Evolutionary conservation across 2,329 filamentous ascomycete species (phyloP).

Genomic region (Xenoacremonium recifei): DNA sequence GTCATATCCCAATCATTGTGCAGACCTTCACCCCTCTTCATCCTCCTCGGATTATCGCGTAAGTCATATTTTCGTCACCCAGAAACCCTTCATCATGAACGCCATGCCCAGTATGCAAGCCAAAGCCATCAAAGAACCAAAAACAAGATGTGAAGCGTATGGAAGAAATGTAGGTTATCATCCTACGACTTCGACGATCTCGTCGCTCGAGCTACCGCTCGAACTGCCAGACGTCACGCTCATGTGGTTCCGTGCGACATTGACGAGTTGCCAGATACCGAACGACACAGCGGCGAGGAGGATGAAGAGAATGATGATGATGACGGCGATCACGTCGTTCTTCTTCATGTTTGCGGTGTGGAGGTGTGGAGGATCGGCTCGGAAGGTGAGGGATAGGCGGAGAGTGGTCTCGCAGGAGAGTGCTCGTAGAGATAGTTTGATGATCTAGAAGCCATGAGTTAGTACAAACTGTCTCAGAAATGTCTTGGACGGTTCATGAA

Average conservation of each 20-base stretch:
- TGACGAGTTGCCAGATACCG: slow-evolving; percentile 62
- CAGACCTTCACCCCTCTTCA: too few species aligned
- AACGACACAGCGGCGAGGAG: slow-evolving; percentile 60
- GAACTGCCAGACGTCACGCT: slow-evolving; percentile 35
- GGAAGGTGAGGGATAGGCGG: slow-evolving; percentile 1
- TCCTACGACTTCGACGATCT: slow-evolving; percentile 18
- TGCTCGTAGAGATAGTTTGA: too few species aligned
- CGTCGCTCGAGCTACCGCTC: slow-evolving; percentile 21
- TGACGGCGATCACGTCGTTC: slow-evolving; percentile 68
- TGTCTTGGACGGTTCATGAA: too few species aligned
- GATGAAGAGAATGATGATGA: slow-evolving; percentile 65
- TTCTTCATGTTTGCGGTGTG: slow-evolving; percentile 51
- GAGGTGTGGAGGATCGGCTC: slow-evolving; percentile 4
- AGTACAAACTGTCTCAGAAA: too few species aligned
- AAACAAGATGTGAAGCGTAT: slow-evolving; percentile 1
- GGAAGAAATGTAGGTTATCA: slow-evolving; percentile 5
- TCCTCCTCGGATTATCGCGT: too few species aligned
- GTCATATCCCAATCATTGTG: too few species aligned
- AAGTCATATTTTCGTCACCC: too few species aligned
- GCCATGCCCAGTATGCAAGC: neutral
- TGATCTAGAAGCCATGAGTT: too few species aligned
- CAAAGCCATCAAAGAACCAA: too few species aligned
- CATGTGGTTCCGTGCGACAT: slow-evolving; percentile 45
- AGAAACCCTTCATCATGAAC: too few species aligned
- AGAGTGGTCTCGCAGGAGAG: too few species aligned